Conservation (phyloP, 495 filamentous ascomycete genomes). For the Daldinia decipiens region DNA sequence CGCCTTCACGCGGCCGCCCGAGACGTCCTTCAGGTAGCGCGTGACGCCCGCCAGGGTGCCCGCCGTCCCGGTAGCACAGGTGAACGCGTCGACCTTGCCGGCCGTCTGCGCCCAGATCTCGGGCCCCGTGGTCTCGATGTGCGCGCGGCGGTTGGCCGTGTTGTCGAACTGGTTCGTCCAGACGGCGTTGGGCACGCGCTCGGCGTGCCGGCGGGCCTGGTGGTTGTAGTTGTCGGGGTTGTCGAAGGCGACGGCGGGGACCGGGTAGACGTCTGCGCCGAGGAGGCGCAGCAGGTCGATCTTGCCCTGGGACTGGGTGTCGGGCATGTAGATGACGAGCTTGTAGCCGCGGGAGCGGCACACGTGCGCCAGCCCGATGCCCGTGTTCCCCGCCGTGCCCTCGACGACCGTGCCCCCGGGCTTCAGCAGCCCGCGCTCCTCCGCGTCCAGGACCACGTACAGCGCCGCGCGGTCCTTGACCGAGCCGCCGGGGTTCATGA, state of each 20-base stretch:
- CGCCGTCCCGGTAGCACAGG: conserved; percentile 91
- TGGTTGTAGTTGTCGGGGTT: conserved; percentile 98
- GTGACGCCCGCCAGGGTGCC: conserved; percentile 93
- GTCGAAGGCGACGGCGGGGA: conserved; percentile 95
- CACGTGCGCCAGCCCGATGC: conserved; percentile 96
- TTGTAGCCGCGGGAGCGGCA: conserved; percentile 93
- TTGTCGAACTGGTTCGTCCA: conserved; percentile 99
- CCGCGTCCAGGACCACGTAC: conserved; percentile 93
- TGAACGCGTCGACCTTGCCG: conserved; percentile 91
- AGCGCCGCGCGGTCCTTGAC: conserved; percentile 97
- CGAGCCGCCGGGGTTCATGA: conserved; percentile 96
- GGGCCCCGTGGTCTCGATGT: conserved; percentile 95
- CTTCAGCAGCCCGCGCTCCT: conserved; percentile 81
- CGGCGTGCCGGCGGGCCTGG: conserved; percentile 89
- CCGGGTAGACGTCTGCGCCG: conserved; percentile 97
- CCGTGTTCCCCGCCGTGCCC: conserved; percentile 96
- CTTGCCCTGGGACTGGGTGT: conserved; percentile 98
- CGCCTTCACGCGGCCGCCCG: conserved; percentile 82
- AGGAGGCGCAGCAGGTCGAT: conserved; percentile 91
- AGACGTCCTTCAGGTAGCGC: conserved; percentile 85
- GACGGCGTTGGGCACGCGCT: conserved; percentile 85
- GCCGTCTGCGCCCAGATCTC: conserved; percentile 96
- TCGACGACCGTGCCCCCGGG: conserved; percentile 95
- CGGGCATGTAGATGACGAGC: conserved; percentile 98
- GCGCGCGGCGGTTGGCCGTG: conserved; percentile 88